phyloP scores from a whole-genome alignment of 2,329 filamentous ascomycete genomes.

The Epichloe elymi region DNA sequence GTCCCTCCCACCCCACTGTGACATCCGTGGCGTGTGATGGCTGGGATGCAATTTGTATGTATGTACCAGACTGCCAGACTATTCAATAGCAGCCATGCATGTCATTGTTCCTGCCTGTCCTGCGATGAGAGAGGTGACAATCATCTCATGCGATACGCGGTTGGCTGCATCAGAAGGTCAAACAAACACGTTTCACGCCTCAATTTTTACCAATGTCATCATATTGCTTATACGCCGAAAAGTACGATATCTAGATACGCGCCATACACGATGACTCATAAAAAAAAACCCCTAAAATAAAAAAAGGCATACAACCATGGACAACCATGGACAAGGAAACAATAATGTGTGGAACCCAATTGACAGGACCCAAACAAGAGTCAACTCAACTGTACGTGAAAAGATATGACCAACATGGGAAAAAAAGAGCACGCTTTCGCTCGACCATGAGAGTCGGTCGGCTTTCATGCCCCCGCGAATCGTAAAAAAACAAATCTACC shows the following conservation, averaged over 20 bases:
- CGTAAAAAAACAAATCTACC: slow-evolving; percentile 3
- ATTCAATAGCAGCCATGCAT: too few relatives aligned
- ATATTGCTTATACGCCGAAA: neutral
- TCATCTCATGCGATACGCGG: neutral
- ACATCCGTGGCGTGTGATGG: too few relatives aligned
- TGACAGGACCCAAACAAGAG: neutral
- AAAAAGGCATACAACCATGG: neutral
- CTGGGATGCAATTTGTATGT: too few relatives aligned
- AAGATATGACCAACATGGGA: neutral
- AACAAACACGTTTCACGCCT: neutral
- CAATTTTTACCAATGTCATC: neutral
- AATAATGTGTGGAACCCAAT: neutral
- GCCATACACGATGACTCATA: neutral
- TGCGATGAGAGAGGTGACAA: neutral
- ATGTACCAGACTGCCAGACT: too few relatives aligned
- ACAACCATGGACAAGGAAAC: neutral
- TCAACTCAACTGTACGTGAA: neutral
- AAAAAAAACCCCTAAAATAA: neutral
- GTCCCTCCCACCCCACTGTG: too few relatives aligned
- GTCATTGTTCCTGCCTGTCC: too few relatives aligned
- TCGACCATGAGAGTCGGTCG: neutral
- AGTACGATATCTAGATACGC: neutral
- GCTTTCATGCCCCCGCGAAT: neutral
- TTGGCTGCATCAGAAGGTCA: neutral
- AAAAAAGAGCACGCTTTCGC: neutral